A percentile compares a stretch with the other conserved stretches of the same genome.
Conservation (phyloP, 2,329 filamentous ascomycete genomes). For the Pyrenochaeta sp. region DNA sequence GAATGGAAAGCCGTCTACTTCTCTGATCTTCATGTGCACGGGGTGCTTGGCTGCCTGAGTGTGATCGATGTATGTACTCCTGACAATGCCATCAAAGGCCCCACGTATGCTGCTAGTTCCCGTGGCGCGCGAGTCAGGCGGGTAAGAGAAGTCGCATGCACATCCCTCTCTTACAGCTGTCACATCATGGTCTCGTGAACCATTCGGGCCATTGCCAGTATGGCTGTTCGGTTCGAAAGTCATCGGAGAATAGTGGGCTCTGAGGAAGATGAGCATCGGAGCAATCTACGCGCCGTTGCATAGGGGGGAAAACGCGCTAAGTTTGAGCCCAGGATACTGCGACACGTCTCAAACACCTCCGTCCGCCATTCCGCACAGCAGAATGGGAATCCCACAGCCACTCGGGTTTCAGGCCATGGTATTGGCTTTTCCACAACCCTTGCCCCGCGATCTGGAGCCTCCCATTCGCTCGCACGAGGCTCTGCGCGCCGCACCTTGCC, state of each 20-base stretch:
- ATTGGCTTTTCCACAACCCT: conserved; percentile 21
- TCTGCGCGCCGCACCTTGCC: conserved; percentile 35
- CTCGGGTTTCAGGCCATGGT: conserved; percentile 38
- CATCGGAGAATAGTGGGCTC: conserved; percentile 6
- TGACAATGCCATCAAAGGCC: background rate
- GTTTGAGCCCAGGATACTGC: conserved; percentile 29
- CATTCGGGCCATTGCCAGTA: conserved; percentile 2
- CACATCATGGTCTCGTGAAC: conserved; percentile 19
- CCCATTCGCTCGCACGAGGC: conserved; percentile 38
- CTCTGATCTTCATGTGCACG: background rate
- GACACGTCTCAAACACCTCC: conserved; percentile 42
- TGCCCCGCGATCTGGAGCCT: conserved; percentile 17
- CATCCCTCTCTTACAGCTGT: conserved; percentile 22
- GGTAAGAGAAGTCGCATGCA: background rate
- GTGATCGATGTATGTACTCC: background rate
- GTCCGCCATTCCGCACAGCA: conserved; percentile 24
- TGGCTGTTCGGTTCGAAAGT: background rate
- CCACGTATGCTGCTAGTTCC: background rate
- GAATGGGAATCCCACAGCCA: conserved; percentile 33
- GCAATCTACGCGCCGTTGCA: conserved; percentile 9
- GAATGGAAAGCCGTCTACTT: background rate
- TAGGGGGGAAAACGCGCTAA: conserved; percentile 5
- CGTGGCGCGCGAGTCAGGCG: background rate
- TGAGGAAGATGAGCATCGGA: conserved; percentile 5
- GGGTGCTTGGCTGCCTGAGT: background rate